A percentile compares a stretch with the other conserved stretches of the same genome.
Conservation (phyloP, 768 basidiomycete genomes). For the Russula dissimulans region DNA sequence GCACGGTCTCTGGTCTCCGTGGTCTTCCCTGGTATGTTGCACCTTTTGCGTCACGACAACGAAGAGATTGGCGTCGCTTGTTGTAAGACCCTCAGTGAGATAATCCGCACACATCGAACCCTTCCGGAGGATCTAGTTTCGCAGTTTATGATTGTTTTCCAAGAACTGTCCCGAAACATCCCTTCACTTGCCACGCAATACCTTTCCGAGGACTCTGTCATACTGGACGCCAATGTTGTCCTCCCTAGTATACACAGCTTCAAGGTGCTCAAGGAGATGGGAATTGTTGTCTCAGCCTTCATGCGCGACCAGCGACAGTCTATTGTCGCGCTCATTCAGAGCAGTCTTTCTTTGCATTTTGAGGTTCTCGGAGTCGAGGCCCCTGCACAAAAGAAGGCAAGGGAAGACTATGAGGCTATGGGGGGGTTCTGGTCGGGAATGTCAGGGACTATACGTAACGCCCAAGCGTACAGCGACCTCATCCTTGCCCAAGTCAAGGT, state of each 20-base stretch:
- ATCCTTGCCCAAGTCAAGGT: conserved; percentile 90
- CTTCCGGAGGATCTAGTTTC: conserved; percentile 64
- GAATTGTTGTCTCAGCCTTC: conserved; percentile 84
- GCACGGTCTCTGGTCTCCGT: conserved; percentile 55
- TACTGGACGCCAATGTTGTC: conserved; percentile 46
- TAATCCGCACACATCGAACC: conserved; percentile 67
- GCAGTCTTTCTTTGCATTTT: conserved; percentile 69
- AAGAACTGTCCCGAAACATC: conserved; percentile 70
- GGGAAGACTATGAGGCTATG: conserved; percentile 72
- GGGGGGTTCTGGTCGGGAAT: conserved; percentile 79
- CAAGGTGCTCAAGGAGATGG: conserved; percentile 91
- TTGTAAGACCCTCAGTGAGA: conserved; percentile 88
- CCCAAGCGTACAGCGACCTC: conserved; percentile 69
- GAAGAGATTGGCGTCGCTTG: conserved; percentile 89
- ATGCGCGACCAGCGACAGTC: conserved; percentile 69
- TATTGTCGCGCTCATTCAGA: conserved; percentile 55
- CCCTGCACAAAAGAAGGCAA: conserved; percentile 68
- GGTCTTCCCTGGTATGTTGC: conserved; percentile 74
- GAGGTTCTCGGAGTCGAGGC: conserved; percentile 71
- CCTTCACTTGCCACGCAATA: conserved; percentile 61
- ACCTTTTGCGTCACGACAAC: conserved; percentile 81
- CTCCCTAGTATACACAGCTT: conserved; percentile 77
- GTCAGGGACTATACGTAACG: conserved; percentile 65
- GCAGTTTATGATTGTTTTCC: conserved; percentile 75
- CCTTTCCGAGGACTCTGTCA: conserved; percentile 56